Evolutionary conservation across 345 rosid genomes (phyloP), one percentile per base, ranked within the genome.

Genomic region (Turnera subulata): DNA sequence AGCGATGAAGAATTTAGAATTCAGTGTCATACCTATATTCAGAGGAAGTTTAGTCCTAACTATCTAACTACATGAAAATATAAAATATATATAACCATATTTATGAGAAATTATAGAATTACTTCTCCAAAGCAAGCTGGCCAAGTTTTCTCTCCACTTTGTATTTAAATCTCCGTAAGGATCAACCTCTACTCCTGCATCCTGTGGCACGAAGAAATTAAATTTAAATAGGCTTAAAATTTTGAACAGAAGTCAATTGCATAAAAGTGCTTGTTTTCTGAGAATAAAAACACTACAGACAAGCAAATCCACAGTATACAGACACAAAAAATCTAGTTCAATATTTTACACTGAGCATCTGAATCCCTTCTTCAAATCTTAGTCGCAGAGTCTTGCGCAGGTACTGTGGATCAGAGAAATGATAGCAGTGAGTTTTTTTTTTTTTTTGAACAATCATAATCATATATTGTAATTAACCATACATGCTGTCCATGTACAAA

Each of bases 101-200:
- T 7, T 14, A 14, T 20, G 0, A 48, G 24, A 24, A 55, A 49
- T 23, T n/a, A n/a, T n/a, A n/a, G n/a, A n/a, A 39, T 64, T 84
- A 89, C 96, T 92, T 92, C 64, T 89, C 82, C 55, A 77, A 61
- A 64, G 89, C 97, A 25, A 93, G 86, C 66, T 85, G 84, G 58
- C 97, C 99, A 62, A 93, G 72, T 73, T 85, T 87, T 68, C 96
- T 85, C 77, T 93, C 99, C 32, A 80, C 9, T 70, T 89, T 4
- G 99, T 93, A 56, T 81, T 93, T 50, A 93, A 69, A 66, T 93
- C 99, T 38, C 96, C 94, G 26, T 78, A 74, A 60, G 99, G 99
- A 80, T 89, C 94, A 60, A 88, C 69, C 57, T 89, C 94, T 49
- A 76, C 82, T 50, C 96, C 96, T 44, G 89, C 88, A 56, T 83